Base-by-base conservation (phyloP, 108 stramenopile species). In the Cyclostephanos invisitatus region DNA sequence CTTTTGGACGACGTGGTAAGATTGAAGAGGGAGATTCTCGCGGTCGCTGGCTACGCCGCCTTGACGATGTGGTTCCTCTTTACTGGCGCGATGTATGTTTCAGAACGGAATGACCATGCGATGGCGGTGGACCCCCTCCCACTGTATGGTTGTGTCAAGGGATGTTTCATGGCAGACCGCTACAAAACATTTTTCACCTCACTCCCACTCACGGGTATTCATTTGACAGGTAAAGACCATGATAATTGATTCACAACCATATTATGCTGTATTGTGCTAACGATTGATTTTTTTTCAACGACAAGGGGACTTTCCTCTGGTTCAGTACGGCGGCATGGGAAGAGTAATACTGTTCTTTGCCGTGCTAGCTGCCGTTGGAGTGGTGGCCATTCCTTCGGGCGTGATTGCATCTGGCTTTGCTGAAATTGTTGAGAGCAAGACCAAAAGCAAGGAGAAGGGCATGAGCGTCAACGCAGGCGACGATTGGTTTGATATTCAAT, bases 1-100 rank as follows among this genome's bases (percentile, higher is more conserved):
- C 73, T 96, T 22, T 86, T 96, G 40, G 96, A 96, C 58, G 94
- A 96, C 67, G 94, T 94, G 25, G 63, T 96, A 29, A 84, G 96
- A 5, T 72, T 93, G 24, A 95, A 95, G 73, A 67, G 67, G 56
- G 72, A 83, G 17, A 77, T 87, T 15, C 68, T 96, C 0, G 70
- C 69, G 28, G 87, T 94, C 2, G 82, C 93, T 9, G 74, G 85
- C 24, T 93, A 74, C 61, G 94, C 91, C 8, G 89, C 94, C 0
- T 57, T 84, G 12, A 87, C 91, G 10, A 80, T 95, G 21, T 94
- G 92, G 91, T 83, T 91, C 11, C 75, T 93, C 29, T 96, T 95
- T 78, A 65, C 89, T 28, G 87, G 87, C 10, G 67, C 85, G 38
- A 70, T 96, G 61, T 96, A 91, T 67, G 48, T 94, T 20, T 87